Conservation (phyloP, 140 eudicot genomes). For the Flaveria floridana region DNA sequence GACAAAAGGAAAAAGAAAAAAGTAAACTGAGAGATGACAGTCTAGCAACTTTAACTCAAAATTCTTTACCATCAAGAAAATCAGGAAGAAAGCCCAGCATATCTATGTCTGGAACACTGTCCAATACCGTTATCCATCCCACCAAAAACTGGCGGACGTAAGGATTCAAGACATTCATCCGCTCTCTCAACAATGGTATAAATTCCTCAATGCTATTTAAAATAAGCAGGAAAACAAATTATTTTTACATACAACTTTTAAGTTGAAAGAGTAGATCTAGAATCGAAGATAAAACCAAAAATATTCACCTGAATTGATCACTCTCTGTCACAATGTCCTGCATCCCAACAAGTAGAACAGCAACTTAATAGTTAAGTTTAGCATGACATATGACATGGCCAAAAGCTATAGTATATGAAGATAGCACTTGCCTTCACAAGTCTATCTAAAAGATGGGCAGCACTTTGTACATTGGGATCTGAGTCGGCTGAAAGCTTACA, state of each 20-base stretch:
- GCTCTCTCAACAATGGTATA: slow-evolving; percentile 87
- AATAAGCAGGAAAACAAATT: slow-evolving; percentile 22
- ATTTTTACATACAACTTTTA: background rate
- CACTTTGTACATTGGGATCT: slow-evolving; percentile 92
- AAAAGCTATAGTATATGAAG: slow-evolving; percentile 13
- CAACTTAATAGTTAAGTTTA: background rate
- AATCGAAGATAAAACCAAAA: background rate
- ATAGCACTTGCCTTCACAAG: slow-evolving; percentile 62
- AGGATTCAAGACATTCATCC: slow-evolving; percentile 91
- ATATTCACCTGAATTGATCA: slow-evolving; percentile 75
- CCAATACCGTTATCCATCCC: slow-evolving; percentile 90
- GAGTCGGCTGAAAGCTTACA: slow-evolving; percentile 95
- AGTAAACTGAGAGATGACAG: background rate
- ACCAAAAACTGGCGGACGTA: slow-evolving; percentile 91
- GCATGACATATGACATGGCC: slow-evolving; percentile 4
- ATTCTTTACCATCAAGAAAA: slow-evolving; percentile 82
- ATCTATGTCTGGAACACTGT: slow-evolving; percentile 92
- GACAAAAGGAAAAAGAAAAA: background rate
- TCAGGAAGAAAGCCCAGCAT: slow-evolving; percentile 96
- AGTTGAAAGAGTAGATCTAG: background rate
- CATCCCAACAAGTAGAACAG: slow-evolving; percentile 22
- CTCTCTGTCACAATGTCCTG: slow-evolving; percentile 92
- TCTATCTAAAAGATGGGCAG: slow-evolving; percentile 91
- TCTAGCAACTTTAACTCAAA: slow-evolving; percentile 11
- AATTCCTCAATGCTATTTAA: slow-evolving; percentile 87